Percentiles rank a stretch among this genome's conserved stretches.
phyloP scores from a whole-genome alignment of 805 yeast genomes.

The Suhomyces faveliae region DNA sequence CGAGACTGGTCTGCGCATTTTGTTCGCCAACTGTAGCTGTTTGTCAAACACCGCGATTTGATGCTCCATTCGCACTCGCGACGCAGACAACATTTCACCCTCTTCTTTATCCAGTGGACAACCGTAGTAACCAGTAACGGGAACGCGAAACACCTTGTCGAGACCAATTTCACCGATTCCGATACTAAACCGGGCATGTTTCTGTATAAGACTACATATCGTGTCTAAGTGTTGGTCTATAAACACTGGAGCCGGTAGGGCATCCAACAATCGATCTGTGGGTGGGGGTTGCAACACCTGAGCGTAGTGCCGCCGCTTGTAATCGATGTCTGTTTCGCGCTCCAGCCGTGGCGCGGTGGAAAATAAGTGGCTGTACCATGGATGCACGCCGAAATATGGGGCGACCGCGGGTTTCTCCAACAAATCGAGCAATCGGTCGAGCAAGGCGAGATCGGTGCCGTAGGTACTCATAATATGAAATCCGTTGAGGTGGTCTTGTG shows the following conservation, averaged over 20 bases:
- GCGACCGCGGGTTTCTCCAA: conserved; percentile 19
- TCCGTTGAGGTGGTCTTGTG: not conserved
- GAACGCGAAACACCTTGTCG: conserved; percentile 73
- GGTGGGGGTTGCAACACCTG: conserved; percentile 46
- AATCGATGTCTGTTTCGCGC: conserved; percentile 13
- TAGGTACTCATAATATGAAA: conserved; percentile 42
- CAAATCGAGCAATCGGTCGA: conserved; percentile 18
- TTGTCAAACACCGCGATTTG: conserved; percentile 53
- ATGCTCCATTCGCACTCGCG: conserved; percentile 61
- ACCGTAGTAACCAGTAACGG: conserved; percentile 56
- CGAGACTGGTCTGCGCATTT: conserved; percentile 54
- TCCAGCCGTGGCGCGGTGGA: conserved; percentile 17
- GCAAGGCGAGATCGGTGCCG: conserved; percentile 29
- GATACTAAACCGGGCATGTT: conserved; percentile 12
- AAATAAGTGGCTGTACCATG: conserved; percentile 82
- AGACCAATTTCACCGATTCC: conserved; percentile 91
- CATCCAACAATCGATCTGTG: conserved; percentile 35
- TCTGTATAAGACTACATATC: conserved; percentile 25
- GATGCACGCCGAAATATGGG: conserved; percentile 77
- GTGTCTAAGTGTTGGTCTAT: conserved; percentile 33
- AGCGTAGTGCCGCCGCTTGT: conserved; percentile 56
- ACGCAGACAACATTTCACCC: conserved; percentile 36
- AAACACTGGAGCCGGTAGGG: conserved; percentile 61
- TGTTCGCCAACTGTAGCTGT: conserved; percentile 56
- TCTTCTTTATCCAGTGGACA: conserved; percentile 14